Evolutionary conservation across 257 asterid species (phyloP), one percentile per base, ranked within the genome.

Genomic region (Plantago major): DNA sequence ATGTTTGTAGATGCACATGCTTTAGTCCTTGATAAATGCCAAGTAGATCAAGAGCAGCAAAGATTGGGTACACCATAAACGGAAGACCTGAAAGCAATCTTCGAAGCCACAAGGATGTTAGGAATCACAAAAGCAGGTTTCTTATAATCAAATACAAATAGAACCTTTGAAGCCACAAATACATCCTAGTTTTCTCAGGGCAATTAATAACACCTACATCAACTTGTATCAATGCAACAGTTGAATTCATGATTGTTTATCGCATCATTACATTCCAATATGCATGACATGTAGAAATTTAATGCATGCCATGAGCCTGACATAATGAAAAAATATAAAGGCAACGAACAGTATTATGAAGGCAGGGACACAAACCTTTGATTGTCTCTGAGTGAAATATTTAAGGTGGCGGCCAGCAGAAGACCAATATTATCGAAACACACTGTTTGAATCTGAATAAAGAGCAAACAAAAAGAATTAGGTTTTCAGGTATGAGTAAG

Each of bases 351-450:
- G 10, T 6, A 47, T 30, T 33, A 15, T 26, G 19, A 64, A 50
- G 63, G 55, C 19, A 42, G 47, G 45, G 52, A 30, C 26, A 60
- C 53, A 51, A 69, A 89, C 99, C 99, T 83, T 75, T 78, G 89
- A 66, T 87, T 80, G 76, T 83, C 76, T 68, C 74, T 77, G 44
- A 81, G 68, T 65, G 76, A 54, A 67, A 93, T 70, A 71, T 89
- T 89, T 76, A 89, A 64, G 72, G 80, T 40, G 42, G 94, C 99
- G 62, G 99, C 96, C 54, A 93, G 82, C 62, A 84, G 67, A 74
- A 93, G 96, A 60, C 99, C 99, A 38, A 91, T 76, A 68, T 80
- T 93, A 67, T 93, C 99, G 54, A 87, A 93, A 92, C 99, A 93
- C 62, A 93, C 97, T 11, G 95, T 85, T 75, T 93, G 99, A 73